Percentiles rank a stretch among this genome's conserved stretches.
These are phyloP conservation scores for Plasmodium gallinaceum DNA, from an alignment of 169 alveolate species.

Conservation along the genomic window DNA sequence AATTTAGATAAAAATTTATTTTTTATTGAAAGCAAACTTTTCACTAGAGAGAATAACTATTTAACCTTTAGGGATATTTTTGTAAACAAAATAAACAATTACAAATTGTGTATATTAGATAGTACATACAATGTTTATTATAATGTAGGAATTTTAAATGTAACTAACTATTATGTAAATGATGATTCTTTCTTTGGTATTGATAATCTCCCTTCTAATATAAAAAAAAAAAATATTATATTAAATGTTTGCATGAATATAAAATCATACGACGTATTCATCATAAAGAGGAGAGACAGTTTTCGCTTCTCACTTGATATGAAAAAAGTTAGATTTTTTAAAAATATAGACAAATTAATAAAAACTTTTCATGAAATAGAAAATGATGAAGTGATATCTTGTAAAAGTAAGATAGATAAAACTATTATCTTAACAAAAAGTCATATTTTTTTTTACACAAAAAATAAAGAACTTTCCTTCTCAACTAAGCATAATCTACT, in stretches of 20 bases:
- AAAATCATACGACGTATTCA: slow-evolving; percentile 8
- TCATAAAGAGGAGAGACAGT: slow-evolving; percentile 42
- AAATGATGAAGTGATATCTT: slow-evolving; percentile 53
- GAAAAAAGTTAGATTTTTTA: slow-evolving; percentile 14
- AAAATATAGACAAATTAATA: slow-evolving; percentile 13
- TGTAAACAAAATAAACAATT: slow-evolving; percentile 34
- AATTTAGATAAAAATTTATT: slow-evolving; percentile 8
- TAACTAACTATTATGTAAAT: slow-evolving; percentile 68
- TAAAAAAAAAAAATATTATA: slow-evolving; percentile 19
- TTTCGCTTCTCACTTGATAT: slow-evolving; percentile 24
- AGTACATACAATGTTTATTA: slow-evolving; percentile 11
- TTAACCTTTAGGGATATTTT: slow-evolving; percentile 30
- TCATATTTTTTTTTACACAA: slow-evolving; percentile 47
- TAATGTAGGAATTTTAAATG: slow-evolving; percentile 58
- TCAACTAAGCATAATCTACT: slow-evolving; percentile 64
- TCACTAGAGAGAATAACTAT: slow-evolving; percentile 9
- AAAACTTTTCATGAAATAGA: slow-evolving; percentile 31
- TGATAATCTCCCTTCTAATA: slow-evolving; percentile 10
- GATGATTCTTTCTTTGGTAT: slow-evolving; percentile 37
- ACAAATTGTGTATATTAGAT: slow-evolving; percentile 49
- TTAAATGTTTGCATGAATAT: slow-evolving; percentile 32
- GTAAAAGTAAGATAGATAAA: slow-evolving; percentile 37
- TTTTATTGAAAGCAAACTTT: slow-evolving; percentile 25
- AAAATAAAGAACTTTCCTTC: slow-evolving; percentile 17
- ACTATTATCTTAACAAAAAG: slow-evolving; percentile 62